phyloP scores from a whole-genome alignment of 495 filamentous ascomycete genomes.

The Hyaloscypha variabilis region DNA sequence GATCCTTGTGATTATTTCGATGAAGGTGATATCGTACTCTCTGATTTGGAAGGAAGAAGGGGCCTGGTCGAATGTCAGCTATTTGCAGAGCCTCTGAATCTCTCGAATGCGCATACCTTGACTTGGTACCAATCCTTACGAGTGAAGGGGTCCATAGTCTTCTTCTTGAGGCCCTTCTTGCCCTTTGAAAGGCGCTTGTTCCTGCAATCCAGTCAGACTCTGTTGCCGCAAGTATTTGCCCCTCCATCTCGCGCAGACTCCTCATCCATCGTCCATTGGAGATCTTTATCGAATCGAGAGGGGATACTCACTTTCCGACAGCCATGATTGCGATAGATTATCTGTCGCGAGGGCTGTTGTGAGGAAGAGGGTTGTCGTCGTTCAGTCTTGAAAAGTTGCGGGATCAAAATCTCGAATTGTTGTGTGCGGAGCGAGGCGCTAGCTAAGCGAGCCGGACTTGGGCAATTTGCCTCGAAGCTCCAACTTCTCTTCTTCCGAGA shows the following conservation, averaged over 20 bases:
- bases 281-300: slow-evolving; percentile 22
- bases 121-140: slow-evolving; percentile 99
- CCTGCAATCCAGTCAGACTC: slow-evolving; percentile 57
- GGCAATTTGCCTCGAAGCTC: not conserved
- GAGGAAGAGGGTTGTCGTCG: slow-evolving; percentile 23
- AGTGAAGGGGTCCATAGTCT: slow-evolving; percentile 92
- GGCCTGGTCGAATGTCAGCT: slow-evolving; percentile 59
- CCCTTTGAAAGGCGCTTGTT: slow-evolving; percentile 99
- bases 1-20: slow-evolving; percentile 35
- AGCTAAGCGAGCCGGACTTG: slow-evolving; percentile 16
- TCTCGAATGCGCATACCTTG: slow-evolving; percentile 67
- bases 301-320: slow-evolving; percentile 80
- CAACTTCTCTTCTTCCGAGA: not conserved
- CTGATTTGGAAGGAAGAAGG: slow-evolving; percentile 92
- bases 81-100: slow-evolving; percentile 2
- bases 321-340: slow-evolving; percentile 74
- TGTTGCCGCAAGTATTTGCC: slow-evolving; percentile 20
- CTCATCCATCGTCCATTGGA: slow-evolving; percentile 17
- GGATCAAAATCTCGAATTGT: slow-evolving; percentile 13
- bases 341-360: slow-evolving; percentile 31
- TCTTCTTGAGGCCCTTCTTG: slow-evolving; percentile 99
- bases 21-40: slow-evolving; percentile 71
- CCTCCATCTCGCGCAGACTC: slow-evolving; percentile 11
- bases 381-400: slow-evolving; percentile 3
- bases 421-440: slow-evolving; percentile 22